phyloP scores from a whole-genome alignment of 768 basidiomycete species.

The Naganishia kalamii region DNA sequence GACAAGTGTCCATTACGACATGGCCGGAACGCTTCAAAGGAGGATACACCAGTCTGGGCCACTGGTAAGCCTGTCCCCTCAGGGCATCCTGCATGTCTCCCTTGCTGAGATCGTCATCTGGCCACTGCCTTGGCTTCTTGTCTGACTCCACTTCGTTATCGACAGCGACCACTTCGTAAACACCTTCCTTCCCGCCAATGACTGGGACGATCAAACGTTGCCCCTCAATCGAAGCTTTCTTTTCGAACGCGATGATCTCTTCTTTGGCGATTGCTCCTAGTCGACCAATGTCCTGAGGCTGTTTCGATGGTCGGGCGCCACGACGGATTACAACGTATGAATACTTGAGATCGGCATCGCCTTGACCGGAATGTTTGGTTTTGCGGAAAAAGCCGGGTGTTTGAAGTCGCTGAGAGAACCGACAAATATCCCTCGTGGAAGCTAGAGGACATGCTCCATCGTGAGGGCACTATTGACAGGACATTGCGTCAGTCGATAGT shows the following conservation, averaged over 20 bases:
- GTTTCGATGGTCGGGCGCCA: constrained; percentile 58
- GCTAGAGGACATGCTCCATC: constrained; percentile 73
- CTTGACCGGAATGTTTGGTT: constrained; percentile 77
- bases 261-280: constrained; percentile 38
- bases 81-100: constrained; percentile 50
- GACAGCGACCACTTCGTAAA: constrained; percentile 14
- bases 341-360: constrained; percentile 81
- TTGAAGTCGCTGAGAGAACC: constrained; percentile 80
- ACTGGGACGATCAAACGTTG: constrained; percentile 24
- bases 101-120: not conserved
- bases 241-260: constrained; percentile 27
- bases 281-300: constrained; percentile 26
- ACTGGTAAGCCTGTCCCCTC: constrained; percentile 68
- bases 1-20: constrained; percentile 83
- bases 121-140: not conserved
- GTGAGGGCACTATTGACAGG: constrained; percentile 69
- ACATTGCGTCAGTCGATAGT: not conserved
- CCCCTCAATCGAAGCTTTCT: constrained; percentile 30
- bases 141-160: constrained; percentile 9
- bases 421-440: constrained; percentile 53
- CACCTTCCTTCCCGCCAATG: constrained; percentile 13
- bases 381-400: constrained; percentile 74
- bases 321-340: constrained; percentile 84
- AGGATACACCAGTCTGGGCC: constrained; percentile 89
- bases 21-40: constrained; percentile 88